phyloP scores from a whole-genome alignment of 805 yeast genomes.

The Jamesozyma gamospora region DNA sequence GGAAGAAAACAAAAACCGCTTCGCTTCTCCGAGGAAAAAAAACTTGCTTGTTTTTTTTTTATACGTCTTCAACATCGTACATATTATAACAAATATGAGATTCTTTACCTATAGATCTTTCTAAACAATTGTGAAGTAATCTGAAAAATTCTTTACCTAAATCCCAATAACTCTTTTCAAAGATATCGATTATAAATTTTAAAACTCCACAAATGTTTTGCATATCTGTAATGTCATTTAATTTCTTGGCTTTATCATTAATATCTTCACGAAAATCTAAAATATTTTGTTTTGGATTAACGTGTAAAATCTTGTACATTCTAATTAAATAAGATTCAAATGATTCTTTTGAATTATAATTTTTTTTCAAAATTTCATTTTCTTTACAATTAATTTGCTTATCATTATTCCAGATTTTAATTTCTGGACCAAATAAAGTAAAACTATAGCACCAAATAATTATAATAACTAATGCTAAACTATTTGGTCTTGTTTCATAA shows the following conservation, averaged over 20 bases:
- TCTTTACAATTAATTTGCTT: neutral
- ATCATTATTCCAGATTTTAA: slow-evolving; percentile 21
- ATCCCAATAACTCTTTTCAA: slow-evolving; percentile 41
- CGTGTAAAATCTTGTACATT: slow-evolving; percentile 32
- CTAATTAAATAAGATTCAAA: slow-evolving; percentile 44
- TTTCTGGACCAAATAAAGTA: slow-evolving; percentile 40
- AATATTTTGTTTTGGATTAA: slow-evolving; percentile 25
- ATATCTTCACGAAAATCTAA: slow-evolving; percentile 35
- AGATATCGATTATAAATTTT: slow-evolving; percentile 34
- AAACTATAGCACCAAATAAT: slow-evolving; percentile 45
- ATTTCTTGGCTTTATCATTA: slow-evolving; percentile 32
- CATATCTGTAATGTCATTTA: slow-evolving; percentile 34
- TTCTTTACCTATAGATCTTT: slow-evolving; percentile 43
- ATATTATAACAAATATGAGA: slow-evolving; percentile 40
- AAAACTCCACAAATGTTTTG: slow-evolving; percentile 49
- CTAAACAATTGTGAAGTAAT: slow-evolving; percentile 43
- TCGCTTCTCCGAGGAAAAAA: no score
- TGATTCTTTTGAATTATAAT: slow-evolving; percentile 33
- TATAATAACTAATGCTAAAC: slow-evolving; percentile 25
- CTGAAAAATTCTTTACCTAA: slow-evolving; percentile 47
- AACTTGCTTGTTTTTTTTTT: no score
- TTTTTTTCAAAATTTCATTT: slow-evolving; percentile 6
- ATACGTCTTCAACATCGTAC: slow-evolving; percentile 29
- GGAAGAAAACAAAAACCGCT: no score
- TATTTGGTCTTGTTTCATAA: slow-evolving; percentile 32